phyloP scores from a whole-genome alignment of 768 basidiomycete species.

The Pulveroboletus sp. region DNA sequence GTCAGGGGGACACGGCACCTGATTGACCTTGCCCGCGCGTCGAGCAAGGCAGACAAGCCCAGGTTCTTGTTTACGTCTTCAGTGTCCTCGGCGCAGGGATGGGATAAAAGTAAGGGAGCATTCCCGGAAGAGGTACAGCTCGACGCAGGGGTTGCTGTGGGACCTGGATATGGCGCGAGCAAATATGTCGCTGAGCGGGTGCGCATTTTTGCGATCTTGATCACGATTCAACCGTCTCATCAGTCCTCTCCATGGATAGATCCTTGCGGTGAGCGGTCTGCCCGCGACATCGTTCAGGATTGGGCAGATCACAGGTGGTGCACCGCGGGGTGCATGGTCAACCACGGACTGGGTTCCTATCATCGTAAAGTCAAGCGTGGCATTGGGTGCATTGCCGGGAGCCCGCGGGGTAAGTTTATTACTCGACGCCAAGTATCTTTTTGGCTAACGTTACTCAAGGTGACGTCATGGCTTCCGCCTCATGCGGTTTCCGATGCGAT shows the following conservation, averaged over 20 bases:
- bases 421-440: background rate
- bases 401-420: constrained; percentile 25
- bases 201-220: constrained; percentile 4
- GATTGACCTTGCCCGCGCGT: constrained; percentile 27
- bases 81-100: constrained; percentile 26
- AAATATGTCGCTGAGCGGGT: constrained; percentile 39
- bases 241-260: constrained; percentile 5
- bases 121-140: constrained; percentile 33
- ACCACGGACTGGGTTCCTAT: constrained; percentile 37
- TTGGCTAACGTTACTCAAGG: constrained; percentile 9
- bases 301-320: constrained; percentile 36
- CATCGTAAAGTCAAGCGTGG: constrained; percentile 34
- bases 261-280: constrained; percentile 33
- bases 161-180: constrained; percentile 36
- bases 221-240: background rate
- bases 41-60: constrained; percentile 22
- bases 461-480: constrained; percentile 30
- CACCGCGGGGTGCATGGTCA: constrained; percentile 36
- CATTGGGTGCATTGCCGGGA: constrained; percentile 30
- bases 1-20: constrained; percentile 39
- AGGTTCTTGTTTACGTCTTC: constrained; percentile 43
- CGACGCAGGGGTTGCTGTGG: constrained; percentile 28
- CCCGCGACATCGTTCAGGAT: constrained; percentile 33
- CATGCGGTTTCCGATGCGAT: constrained; percentile 26
- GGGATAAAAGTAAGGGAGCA: constrained; percentile 11